Conservation (phyloP, 345 rosid genomes). For the Populus pruinosa region DNA sequence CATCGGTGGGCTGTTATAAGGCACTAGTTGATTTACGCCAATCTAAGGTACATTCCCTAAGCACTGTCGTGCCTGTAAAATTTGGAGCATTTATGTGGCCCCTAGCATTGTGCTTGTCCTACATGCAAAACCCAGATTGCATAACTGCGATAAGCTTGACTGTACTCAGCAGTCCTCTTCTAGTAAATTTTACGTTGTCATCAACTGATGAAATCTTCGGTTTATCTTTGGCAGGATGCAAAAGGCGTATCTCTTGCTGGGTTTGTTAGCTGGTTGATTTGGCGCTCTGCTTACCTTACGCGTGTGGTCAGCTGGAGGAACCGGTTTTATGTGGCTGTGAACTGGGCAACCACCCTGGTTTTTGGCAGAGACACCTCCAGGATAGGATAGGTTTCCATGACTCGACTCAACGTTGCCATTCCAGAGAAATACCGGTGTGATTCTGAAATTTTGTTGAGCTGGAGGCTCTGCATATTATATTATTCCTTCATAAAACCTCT, state of each 20-base stretch:
- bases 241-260: slow-evolving; percentile 60
- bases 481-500: background rate
- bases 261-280: slow-evolving; percentile 53
- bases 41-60: slow-evolving; percentile 41
- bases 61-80: too few relatives aligned
- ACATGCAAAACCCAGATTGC: background rate
- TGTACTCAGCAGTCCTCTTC: background rate
- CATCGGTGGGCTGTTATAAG: slow-evolving; percentile 66
- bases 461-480: too few relatives aligned
- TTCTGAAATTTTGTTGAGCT: background rate
- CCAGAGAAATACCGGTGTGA: background rate
- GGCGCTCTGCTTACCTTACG: slow-evolving; percentile 73
- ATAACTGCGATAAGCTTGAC: background rate
- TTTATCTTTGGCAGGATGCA: slow-evolving; percentile 37
- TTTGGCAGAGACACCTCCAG: slow-evolving; percentile 70
- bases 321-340: slow-evolving; percentile 62
- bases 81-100: too few relatives aligned
- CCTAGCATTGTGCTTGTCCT: too few relatives aligned
- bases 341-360: slow-evolving; percentile 74
- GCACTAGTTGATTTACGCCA: slow-evolving; percentile 65
- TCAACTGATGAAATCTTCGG: background rate
- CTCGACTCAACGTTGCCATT: background rate
- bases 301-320: slow-evolving; percentile 79
- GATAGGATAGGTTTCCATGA: slow-evolving; percentile 14
- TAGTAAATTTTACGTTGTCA: background rate